These are phyloP conservation scores for Trichosporon sp. DNA, from an alignment of 1,284 basidiomycete genomes.

Conservation along the genomic window DNA sequence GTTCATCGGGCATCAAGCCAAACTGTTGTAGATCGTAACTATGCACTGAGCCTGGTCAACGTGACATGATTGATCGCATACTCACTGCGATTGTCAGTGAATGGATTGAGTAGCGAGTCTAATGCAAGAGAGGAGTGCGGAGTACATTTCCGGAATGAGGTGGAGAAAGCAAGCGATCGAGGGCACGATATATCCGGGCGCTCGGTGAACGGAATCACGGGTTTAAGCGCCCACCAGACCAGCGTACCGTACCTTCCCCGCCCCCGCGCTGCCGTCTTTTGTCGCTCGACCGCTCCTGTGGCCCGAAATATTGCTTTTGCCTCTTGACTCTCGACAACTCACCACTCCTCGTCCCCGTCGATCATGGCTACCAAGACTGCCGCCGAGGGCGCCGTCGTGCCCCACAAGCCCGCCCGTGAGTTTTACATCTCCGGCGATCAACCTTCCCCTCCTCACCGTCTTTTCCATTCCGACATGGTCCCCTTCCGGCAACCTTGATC, in stretches of 20 bases:
- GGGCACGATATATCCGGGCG: background rate
- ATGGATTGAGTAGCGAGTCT: too few relatives aligned
- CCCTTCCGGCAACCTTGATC: background rate
- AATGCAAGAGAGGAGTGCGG: background rate
- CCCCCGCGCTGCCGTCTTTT: conserved; percentile 10
- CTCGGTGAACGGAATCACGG: conserved; percentile 18
- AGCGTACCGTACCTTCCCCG: background rate
- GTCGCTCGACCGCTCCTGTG: conserved; percentile 13
- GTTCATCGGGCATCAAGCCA: background rate
- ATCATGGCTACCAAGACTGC: conserved; percentile 14
- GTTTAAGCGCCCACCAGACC: conserved; percentile 20
- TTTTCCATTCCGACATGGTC: background rate
- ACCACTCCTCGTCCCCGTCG: background rate
- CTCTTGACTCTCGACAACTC: background rate
- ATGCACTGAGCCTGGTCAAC: background rate
- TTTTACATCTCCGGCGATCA: background rate
- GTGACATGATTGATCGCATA: background rate
- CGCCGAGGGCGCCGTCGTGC: background rate
- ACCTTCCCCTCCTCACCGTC: background rate
- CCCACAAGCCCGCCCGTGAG: conserved; percentile 15
- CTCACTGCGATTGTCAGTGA: background rate
- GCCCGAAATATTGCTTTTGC: background rate
- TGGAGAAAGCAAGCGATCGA: conserved; percentile 8
- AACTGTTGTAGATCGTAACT: background rate
- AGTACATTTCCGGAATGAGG: conserved; percentile 9